A percentile compares a stretch with the other conserved stretches of the same genome.
Evolutionary conservation across 305 asterid species (phyloP).

Genomic region (Euphrasia arctica): DNA sequence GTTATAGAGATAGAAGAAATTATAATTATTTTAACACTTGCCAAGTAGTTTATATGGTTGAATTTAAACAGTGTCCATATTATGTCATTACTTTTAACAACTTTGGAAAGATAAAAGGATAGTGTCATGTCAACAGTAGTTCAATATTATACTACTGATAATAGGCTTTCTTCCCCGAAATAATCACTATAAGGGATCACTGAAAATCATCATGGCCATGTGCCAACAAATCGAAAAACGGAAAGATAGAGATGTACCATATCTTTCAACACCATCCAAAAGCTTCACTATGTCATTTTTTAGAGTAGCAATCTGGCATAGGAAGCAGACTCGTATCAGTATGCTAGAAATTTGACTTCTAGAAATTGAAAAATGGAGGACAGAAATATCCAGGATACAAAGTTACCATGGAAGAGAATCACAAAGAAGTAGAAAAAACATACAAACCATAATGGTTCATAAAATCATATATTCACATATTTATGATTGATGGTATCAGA

Average conservation of each 20-base stretch:
- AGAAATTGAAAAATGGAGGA: no score
- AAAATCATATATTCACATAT: constrained; percentile 6
- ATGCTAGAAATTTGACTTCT: constrained; percentile 14
- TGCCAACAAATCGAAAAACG: not conserved
- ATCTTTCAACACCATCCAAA: constrained; percentile 79
- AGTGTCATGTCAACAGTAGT: constrained; percentile 5
- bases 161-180: constrained; percentile 13
- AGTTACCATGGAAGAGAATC: constrained; percentile 14
- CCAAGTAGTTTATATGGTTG: not conserved
- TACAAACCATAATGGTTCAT: constrained; percentile 8
- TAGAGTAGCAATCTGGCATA: constrained; percentile 61
- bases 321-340: constrained; percentile 30
- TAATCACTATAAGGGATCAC: constrained; percentile 6
- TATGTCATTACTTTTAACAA: not conserved
- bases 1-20: constrained; percentile 7
- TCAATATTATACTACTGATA: constrained; percentile 10
- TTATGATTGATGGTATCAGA: not conserved
- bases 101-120: not conserved
- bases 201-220: not conserved
- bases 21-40: constrained; percentile 13
- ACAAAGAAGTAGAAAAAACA: not conserved
- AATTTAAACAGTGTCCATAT: not conserved
- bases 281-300: constrained; percentile 77
- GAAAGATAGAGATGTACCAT: constrained; percentile 44
- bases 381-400: not conserved